phyloP scores from a whole-genome alignment of 75 land plant genomes.

The Pinus tabuliformis region DNA sequence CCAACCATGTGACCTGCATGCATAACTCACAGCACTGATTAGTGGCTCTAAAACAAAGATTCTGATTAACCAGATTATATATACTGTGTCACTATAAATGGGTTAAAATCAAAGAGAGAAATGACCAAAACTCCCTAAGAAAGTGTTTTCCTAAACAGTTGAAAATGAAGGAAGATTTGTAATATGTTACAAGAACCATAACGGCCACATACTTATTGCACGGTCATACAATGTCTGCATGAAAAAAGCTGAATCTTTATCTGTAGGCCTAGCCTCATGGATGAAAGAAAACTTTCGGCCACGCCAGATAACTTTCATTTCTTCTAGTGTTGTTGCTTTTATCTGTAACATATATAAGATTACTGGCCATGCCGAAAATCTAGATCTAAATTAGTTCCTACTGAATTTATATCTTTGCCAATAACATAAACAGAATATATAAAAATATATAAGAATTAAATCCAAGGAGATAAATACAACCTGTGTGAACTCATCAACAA shows the following conservation, averaged over 20 bases:
- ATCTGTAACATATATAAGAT: slow-evolving; percentile 13
- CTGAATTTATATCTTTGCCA: neutral
- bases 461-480: slow-evolving; percentile 11
- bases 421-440: neutral
- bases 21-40: neutral
- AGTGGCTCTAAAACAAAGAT: neutral
- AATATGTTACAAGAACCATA: neutral
- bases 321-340: slow-evolving; percentile 31
- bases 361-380: neutral
- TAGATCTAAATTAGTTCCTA: neutral
- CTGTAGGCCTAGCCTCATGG: slow-evolving; percentile 65
- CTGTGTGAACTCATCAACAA: slow-evolving; percentile 42
- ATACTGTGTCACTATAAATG: neutral
- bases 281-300: slow-evolving; percentile 77
- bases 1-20: slow-evolving; percentile 54
- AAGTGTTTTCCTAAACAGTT: neutral
- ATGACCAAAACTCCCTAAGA: neutral
- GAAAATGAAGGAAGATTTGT: neutral
- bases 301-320: slow-evolving; percentile 74
- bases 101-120: neutral
- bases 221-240: slow-evolving; percentile 82
- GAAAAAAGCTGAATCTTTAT: slow-evolving; percentile 45
- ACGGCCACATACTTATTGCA: slow-evolving; percentile 46
- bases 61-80: neutral
- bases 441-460: neutral